Base-by-base conservation (phyloP, 2,329 filamentous ascomycete species). In the Ampelomyces quisqualis region DNA sequence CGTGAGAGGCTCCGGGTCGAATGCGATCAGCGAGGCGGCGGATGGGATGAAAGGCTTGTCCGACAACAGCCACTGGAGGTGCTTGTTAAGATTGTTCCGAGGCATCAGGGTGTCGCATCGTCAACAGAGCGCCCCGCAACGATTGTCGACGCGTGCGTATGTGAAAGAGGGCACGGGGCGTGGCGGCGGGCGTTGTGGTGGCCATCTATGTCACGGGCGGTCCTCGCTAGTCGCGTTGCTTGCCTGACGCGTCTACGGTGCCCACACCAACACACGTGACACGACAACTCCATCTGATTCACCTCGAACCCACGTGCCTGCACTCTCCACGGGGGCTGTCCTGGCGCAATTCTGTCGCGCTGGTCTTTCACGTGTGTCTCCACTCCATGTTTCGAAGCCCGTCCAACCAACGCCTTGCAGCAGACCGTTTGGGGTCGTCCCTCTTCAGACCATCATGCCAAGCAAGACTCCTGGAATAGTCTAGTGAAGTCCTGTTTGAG, bases 1-100 rank as follows among this genome's bases (percentile, higher is more conserved):
- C 19, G 49, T 36, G 10, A 46, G 52, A 17, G 51, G 54, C 22
- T 60, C 40, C n/a, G 60, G 52, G 31, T 58, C 54, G 49, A 63
- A 68, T 35, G 49, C 43, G 49, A 62, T 49, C 38, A 60, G 45
- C 20, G 63, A 53, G 35, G 45, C 38, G 28, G 58, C 53, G 29
- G 61, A 53, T n/a, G 73, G 72, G 33, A 75, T 45, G 49, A 71
- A 72, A 28, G 73, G 71, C 56, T 71, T 74, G 45, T 65, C 64
- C 48, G 56, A 58, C 40, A 74, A 57, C 59, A 77, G 64, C 74
- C 74, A 77, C 47, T 64, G 64, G 47, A 77, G 62, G 51, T 77
- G 73, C 57, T 69, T 67, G 45, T 57, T 62, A 47, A 77, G 61
- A 50, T 77, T 77, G 59, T 77, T 68, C 53, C 59, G 53, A 67